These are phyloP conservation scores for Cryptococcus wingfieldii DNA, from an alignment of 1,284 basidiomycete genomes.

Conservation along the genomic window DNA sequence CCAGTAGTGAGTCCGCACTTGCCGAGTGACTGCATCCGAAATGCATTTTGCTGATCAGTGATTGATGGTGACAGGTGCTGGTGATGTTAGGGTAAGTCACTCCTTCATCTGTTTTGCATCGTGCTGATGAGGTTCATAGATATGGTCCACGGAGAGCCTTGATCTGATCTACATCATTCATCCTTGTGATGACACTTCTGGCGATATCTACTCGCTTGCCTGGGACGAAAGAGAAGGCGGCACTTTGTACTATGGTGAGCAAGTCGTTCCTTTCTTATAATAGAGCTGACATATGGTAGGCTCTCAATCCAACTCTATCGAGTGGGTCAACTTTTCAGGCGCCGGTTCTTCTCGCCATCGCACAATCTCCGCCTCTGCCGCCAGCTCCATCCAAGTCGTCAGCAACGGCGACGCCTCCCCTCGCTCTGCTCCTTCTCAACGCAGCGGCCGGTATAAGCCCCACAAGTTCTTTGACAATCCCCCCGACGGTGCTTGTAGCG, in stretches of 20 bases:
- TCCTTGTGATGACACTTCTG: slow-evolving; percentile 79
- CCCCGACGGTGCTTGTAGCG: slow-evolving; percentile 21
- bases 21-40: not conserved
- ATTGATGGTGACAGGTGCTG: not conserved
- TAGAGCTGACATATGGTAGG: slow-evolving; percentile 14
- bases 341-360: slow-evolving; percentile 18
- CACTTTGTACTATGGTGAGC: slow-evolving; percentile 70
- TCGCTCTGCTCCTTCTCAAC: slow-evolving; percentile 26
- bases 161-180: slow-evolving; percentile 70
- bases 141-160: slow-evolving; percentile 77
- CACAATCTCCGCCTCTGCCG: slow-evolving; percentile 23
- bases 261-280: not conserved
- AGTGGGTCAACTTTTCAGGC: slow-evolving; percentile 67
- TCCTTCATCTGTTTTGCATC: not conserved
- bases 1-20: slow-evolving; percentile 45
- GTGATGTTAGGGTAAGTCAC: slow-evolving; percentile 47
- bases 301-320: slow-evolving; percentile 83
- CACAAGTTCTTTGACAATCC: slow-evolving; percentile 44
- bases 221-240: slow-evolving; percentile 65
- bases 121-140: slow-evolving; percentile 48
- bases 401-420: slow-evolving; percentile 11
- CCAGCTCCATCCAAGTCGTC: slow-evolving; percentile 35
- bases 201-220: slow-evolving; percentile 83
- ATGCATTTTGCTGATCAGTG: not conserved
- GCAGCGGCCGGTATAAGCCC: slow-evolving; percentile 42